Percentiles rank a stretch among this genome's conserved stretches.
Evolutionary conservation across 352 stramenopile genomes (phyloP).

Genomic region (Globisporangium echinulatum): DNA sequence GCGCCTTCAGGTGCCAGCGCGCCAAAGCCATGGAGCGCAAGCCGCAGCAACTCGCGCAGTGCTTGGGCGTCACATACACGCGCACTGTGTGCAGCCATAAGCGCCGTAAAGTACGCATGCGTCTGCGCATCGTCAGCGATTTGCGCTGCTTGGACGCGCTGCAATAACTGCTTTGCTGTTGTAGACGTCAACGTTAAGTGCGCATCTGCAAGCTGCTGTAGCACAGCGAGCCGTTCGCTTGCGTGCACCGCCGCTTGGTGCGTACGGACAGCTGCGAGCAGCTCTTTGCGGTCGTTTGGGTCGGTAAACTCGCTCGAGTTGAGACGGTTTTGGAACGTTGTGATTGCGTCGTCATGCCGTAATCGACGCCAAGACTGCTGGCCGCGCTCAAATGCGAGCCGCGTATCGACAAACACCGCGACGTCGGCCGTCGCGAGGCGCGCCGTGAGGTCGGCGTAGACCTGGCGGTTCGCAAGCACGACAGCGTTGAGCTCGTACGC

Average conservation of each 20-base stretch:
- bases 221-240: conserved; percentile 33
- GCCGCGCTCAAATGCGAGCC: conserved; percentile 61
- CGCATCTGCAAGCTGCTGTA: conserved; percentile 41
- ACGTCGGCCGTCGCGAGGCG: conserved; percentile 64
- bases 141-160: conserved; percentile 41
- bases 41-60: conserved; percentile 39
- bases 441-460: conserved; percentile 68
- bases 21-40: conserved; percentile 60
- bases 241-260: conserved; percentile 50
- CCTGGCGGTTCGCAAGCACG: conserved; percentile 70
- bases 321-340: conserved; percentile 49
- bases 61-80: conserved; percentile 28
- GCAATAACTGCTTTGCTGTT: conserved; percentile 29
- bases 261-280: conserved; percentile 47
- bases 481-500: conserved; percentile 76
- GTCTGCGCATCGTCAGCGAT: conserved; percentile 63
- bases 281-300: conserved; percentile 41
- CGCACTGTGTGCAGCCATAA: conserved; percentile 32
- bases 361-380: conserved; percentile 63
- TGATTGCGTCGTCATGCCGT: conserved; percentile 70
- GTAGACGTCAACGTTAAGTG: conserved; percentile 36
- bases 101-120: conserved; percentile 42
- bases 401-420: conserved; percentile 42
- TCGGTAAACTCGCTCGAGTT: conserved; percentile 62
- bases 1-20: conserved; percentile 50